These are phyloP conservation scores for Ensete ventricosum DNA, from an alignment of 176 grass and related monocot genomes.

Conservation along the genomic window DNA sequence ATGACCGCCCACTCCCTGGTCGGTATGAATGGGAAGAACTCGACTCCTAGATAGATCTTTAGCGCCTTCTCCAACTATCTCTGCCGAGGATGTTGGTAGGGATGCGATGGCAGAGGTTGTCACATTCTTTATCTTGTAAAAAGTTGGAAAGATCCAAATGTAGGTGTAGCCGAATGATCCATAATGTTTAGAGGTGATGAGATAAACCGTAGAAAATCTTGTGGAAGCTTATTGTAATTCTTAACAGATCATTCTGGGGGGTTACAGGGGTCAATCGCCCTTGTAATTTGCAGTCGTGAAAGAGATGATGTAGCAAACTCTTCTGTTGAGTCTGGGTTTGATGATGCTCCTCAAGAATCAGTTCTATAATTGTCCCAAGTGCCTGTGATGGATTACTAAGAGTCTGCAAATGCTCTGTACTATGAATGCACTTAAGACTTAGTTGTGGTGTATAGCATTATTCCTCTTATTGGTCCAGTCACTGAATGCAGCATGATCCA, in stretches of 20 bases:
- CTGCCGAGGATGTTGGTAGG: conserved; percentile 9
- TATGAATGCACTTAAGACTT: background rate
- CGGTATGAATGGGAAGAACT: conserved; percentile 16
- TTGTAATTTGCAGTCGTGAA: background rate
- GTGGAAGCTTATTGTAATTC: background rate
- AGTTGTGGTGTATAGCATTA: too few relatives aligned
- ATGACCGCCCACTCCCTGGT: conserved; percentile 13
- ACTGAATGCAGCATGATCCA: too few relatives aligned
- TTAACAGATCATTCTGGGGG: background rate
- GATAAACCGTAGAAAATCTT: too few relatives aligned
- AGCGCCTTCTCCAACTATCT: background rate
- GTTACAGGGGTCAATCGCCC: background rate
- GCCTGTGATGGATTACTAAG: background rate
- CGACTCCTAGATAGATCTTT: background rate
- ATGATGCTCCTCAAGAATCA: background rate
- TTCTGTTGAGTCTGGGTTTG: background rate
- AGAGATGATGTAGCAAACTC: background rate
- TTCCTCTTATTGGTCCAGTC: too few relatives aligned
- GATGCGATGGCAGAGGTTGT: background rate
- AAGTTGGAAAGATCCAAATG: background rate
- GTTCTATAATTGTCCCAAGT: background rate
- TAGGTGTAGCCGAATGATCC: background rate
- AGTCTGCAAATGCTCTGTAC: background rate
- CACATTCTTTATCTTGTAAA: conserved; percentile 5
- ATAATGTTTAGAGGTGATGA: background rate